Percentiles rank a stretch among this genome's conserved stretches.
phyloP scores from a whole-genome alignment of 2,329 filamentous ascomycete species.

The Sordariomycetes sp. region DNA sequence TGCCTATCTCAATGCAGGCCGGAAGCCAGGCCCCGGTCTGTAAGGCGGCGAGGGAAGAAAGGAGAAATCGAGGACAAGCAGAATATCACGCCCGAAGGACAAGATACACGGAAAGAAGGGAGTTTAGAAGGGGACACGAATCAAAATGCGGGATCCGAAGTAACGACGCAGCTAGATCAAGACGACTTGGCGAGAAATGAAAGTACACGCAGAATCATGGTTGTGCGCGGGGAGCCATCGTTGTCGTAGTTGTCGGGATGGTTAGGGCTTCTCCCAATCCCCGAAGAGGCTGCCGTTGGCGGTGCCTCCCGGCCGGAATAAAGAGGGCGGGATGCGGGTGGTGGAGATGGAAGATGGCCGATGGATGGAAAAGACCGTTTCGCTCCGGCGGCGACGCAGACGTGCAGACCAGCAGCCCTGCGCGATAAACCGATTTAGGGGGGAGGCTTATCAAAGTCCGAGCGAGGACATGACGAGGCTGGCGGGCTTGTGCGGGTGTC shows the following conservation, averaged over 20 bases:
- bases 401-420: neutral
- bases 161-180: slow-evolving; percentile 4
- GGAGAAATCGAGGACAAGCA: neutral
- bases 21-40: neutral
- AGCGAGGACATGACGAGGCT: neutral
- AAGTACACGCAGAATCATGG: slow-evolving; percentile 2
- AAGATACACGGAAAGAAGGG: neutral
- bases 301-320: neutral
- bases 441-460: neutral
- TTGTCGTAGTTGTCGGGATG: neutral
- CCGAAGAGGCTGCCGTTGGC: neutral
- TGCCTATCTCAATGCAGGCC: neutral
- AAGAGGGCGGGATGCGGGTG: neutral
- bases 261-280: neutral
- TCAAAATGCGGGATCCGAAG: neutral
- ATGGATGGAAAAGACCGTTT: neutral
- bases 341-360: neutral
- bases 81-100: neutral
- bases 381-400: neutral
- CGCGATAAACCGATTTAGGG: neutral
- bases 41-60: neutral
- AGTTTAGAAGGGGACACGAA: neutral
- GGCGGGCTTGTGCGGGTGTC: neutral
- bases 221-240: slow-evolving; percentile 5
- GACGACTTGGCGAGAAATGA: neutral